Evolutionary conservation across 139 green algal genomes (phyloP), one percentile per base, ranked within the genome.

Genomic region (Chlorella sorokiniana): DNA sequence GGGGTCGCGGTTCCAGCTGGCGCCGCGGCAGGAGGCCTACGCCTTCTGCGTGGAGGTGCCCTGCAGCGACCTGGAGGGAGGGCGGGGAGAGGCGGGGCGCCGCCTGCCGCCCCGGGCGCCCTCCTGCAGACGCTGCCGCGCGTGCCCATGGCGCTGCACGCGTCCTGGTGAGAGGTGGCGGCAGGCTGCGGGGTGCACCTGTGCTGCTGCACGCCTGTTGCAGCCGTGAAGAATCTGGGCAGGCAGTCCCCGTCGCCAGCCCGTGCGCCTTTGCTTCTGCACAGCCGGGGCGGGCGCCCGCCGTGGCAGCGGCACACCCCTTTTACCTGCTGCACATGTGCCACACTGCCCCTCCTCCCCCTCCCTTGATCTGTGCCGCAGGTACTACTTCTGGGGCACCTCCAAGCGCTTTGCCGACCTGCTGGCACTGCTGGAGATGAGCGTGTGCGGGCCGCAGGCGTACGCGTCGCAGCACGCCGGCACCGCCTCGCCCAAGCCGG

Each of bases 21-120:
- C 77, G 64, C 63, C 77, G 31, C 77, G 77, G 23, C 59, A 68
- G 20, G 23, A 20, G 11, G 77, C 77, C 41, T 76, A 76, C 45
- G 10, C 44, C 61, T 82, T 82, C 77, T 74, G 63, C 48, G 45
- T 82, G 1, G 77, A 82, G 59, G 77, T 82, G 63, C 77, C 77
- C 11, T 82, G 77, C 31, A 45, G 52, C 3, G 77, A 82, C 44
- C 31, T 82, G 48, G 77, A 82, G 16, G 56, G 56, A 16, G n/a
- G 33, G 25, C 6, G 42, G 61, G 61, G 61, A 16, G 9, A 29
- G 29, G 18, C 38, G 23, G 31, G 2, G 54, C n/a, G 3, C 27
- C 31, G 29, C n/a, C 27, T 6, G 41, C 18, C 41, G 56, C 35
- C 59, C 23, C 38, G 33, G 70, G 41, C 41, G 31, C 44, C n/a